Base-by-base conservation (phyloP, 352 stramenopile species). In the Globisporangium emineosum region DNA sequence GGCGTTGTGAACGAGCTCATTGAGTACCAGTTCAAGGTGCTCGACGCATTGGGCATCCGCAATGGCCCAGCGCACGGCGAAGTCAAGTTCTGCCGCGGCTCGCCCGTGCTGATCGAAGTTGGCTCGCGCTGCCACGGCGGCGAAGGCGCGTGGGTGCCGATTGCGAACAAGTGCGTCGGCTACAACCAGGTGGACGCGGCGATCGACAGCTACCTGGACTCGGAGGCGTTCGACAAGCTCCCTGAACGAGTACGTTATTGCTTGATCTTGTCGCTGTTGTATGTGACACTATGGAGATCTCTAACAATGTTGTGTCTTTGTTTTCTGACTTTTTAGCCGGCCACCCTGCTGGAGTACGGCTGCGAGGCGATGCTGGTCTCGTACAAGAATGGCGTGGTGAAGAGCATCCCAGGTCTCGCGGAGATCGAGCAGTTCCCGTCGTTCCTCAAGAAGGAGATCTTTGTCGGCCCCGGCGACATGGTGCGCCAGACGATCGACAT, bases 41-140 rank as follows among this genome's bases (percentile, higher is more conserved):
- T 68, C 2, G 80, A 95, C 60, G 79, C 81, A 2, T 57, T 95
- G 59, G 84, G 86, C 19, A 84, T 95, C 57, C 73, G 72, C 43
- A 87, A 93, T 47, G 86, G 86, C 19, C 84, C 86, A 15, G 86
- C 81, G 3, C 84, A 95, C 60, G 84, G 86, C 54, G 86, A 95
- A 60, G 86, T 95, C 32, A 95, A 95, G 67, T 90, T 95, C 63
- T 95, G 86, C 65, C 76, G 75, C 29, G 82, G 85, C 2, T 79
- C 83, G 0, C 94, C 94, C 0, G 97, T 97, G 65, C 77, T 99
- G 25, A 97, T 99, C 27, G 96, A 98, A 70, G 95, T 98, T 53
- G 97, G 97, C 50, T 94, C 94, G 45, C 89, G 97, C n/a, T 98
- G 92, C 70, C 96, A 98, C 71, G 97, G 96, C 23, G 97, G 93